A percentile compares a stretch with the other conserved stretches of the same genome.
phyloP scores from a whole-genome alignment of 495 filamentous ascomycete species.

The Xylaria sp. region DNA sequence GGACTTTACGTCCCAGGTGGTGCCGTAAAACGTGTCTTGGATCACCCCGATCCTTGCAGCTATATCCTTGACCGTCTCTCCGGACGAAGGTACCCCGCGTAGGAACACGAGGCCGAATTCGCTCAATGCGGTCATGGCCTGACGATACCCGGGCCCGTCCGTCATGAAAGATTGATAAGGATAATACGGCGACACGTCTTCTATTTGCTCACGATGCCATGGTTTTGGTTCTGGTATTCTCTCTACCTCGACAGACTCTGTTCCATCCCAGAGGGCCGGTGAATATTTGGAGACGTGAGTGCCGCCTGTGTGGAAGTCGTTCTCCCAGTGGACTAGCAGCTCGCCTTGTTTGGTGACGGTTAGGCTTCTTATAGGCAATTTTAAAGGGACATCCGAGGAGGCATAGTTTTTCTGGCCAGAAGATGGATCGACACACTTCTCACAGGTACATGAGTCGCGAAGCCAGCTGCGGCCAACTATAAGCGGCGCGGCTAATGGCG shows the following conservation, averaged over 20 bases:
- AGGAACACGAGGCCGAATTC: constrained; percentile 77
- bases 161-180: constrained; percentile 75
- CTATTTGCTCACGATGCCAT: constrained; percentile 47
- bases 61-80: constrained; percentile 69
- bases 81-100: constrained; percentile 68
- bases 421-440: constrained; percentile 72
- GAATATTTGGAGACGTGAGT: constrained; percentile 34
- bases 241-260: not conserved
- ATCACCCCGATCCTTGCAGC: constrained; percentile 74
- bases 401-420: constrained; percentile 85
- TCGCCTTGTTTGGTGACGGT: constrained; percentile 44
- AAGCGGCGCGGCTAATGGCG: not conserved
- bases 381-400: constrained; percentile 69
- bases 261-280: not conserved
- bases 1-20: constrained; percentile 84
- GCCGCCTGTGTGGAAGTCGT: constrained; percentile 32
- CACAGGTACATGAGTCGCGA: constrained; percentile 79
- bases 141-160: constrained; percentile 53
- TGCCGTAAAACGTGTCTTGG: constrained; percentile 85
- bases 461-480: constrained; percentile 53
- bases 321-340: constrained; percentile 65
- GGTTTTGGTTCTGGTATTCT: constrained; percentile 11
- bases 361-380: constrained; percentile 51
- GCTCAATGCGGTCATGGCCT: constrained; percentile 57
- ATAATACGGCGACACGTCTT: constrained; percentile 45